Evolutionary conservation across 2,329 filamentous ascomycete genomes (phyloP).

Genomic region (Tolypocladium tropicale): DNA sequence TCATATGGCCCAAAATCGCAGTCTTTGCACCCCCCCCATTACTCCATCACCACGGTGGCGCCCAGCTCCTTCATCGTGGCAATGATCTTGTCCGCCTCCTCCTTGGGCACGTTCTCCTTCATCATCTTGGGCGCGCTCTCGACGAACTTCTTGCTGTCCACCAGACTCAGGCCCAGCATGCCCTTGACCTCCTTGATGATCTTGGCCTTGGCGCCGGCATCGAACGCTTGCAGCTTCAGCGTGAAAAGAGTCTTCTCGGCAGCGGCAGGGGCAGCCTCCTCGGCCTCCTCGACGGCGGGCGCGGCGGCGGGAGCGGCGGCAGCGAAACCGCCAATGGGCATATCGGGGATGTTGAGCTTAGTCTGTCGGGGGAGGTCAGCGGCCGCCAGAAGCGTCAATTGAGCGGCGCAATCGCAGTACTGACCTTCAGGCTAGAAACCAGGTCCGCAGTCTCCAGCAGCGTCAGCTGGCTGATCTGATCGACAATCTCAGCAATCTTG

Average conservation of each 20-base stretch:
- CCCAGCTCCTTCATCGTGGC: slow-evolving; percentile 89
- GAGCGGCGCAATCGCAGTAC: slow-evolving; percentile 8
- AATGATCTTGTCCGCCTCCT: slow-evolving; percentile 98
- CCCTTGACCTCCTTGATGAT: slow-evolving; percentile 99
- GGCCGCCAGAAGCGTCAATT: background rate
- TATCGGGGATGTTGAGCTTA: slow-evolving; percentile 93
- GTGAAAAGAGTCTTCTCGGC: slow-evolving; percentile 98
- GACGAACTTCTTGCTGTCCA: slow-evolving; percentile 99
- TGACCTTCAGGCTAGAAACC: slow-evolving; percentile 88
- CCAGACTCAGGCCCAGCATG: slow-evolving; percentile 86
- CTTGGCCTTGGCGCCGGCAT: slow-evolving; percentile 87
- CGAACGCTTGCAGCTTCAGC: slow-evolving; percentile 86
- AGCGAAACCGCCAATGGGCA: slow-evolving; percentile 90
- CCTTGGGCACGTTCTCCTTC: slow-evolving; percentile 98
- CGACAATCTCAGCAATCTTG: slow-evolving; percentile 90
- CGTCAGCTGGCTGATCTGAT: slow-evolving; percentile 97
- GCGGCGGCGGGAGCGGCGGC: slow-evolving; percentile 55
- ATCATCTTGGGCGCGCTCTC: slow-evolving; percentile 96
- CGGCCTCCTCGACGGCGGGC: slow-evolving; percentile 65
- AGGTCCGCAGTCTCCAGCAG: slow-evolving; percentile 95
- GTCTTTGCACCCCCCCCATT: slow-evolving; percentile 22
- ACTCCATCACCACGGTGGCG: slow-evolving; percentile 86
- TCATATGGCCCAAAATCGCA: slow-evolving; percentile 10
- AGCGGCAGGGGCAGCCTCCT: slow-evolving; percentile 77
- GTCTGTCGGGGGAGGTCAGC: slow-evolving; percentile 40